phyloP scores from a whole-genome alignment of 192 early-diverging fungal genomes.

The Pecoramyces ruminantium region DNA sequence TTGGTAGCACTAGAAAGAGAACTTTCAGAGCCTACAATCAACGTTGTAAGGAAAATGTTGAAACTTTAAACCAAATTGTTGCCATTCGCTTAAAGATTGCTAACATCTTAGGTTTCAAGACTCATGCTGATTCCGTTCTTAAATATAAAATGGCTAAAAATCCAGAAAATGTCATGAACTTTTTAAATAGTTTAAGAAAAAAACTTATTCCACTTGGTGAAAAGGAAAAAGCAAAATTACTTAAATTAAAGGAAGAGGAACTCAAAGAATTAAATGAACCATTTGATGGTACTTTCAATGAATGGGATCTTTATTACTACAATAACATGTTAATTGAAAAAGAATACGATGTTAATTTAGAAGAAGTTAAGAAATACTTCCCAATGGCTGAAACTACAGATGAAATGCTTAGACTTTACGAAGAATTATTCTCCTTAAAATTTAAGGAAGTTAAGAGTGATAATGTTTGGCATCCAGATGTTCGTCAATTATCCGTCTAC shows the following conservation, averaged over 20 bases:
- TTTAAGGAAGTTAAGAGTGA: conserved; percentile 43
- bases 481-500: conserved; percentile 57
- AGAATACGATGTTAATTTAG: conserved; percentile 56
- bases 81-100: conserved; percentile 22
- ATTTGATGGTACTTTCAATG: conserved; percentile 40
- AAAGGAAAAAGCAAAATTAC: conserved; percentile 35
- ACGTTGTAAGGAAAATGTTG: conserved; percentile 38
- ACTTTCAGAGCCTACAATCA: conserved; percentile 26
- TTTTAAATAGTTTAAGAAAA: conserved; percentile 42
- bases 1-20: conserved; percentile 13
- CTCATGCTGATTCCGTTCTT: conserved; percentile 53
- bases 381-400: conserved; percentile 39
- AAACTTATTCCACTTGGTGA: conserved; percentile 35
- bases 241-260: conserved; percentile 43
- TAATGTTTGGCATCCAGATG: conserved; percentile 63
- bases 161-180: conserved; percentile 36
- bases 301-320: conserved; percentile 63
- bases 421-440: conserved; percentile 47
- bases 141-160: conserved; percentile 72
- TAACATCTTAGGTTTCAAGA: conserved; percentile 46
- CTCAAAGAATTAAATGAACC: conserved; percentile 18
- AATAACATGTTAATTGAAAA: conserved; percentile 50
- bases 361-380: conserved; percentile 66
- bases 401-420: conserved; percentile 59
- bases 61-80: conserved; percentile 30